phyloP scores from a whole-genome alignment of 129 eudicot species.

The Deinandra increscens region DNA sequence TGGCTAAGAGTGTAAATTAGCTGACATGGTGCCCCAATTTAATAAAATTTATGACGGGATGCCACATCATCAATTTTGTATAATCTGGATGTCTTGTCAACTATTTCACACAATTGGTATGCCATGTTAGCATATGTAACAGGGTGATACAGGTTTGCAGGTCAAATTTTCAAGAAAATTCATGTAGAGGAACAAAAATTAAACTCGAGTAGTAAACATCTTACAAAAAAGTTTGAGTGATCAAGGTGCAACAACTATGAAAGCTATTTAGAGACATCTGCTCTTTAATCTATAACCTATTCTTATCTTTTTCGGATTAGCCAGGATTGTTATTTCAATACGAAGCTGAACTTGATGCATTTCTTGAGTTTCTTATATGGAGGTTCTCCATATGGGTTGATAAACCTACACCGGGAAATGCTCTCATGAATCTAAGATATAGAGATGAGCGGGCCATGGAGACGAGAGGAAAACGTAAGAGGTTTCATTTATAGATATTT shows the following conservation, averaged over 20 bases:
- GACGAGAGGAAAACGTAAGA: constrained; percentile 71
- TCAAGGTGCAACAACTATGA: background rate
- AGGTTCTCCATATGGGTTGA: constrained; percentile 98
- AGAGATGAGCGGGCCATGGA: constrained; percentile 90
- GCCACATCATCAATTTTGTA: background rate
- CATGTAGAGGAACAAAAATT: background rate
- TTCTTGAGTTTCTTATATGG: constrained; percentile 97
- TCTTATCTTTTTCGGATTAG: constrained; percentile 63
- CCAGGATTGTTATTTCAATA: constrained; percentile 97
- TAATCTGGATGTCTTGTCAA: background rate
- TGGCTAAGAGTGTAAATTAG: background rate
- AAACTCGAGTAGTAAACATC: background rate
- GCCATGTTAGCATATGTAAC: background rate
- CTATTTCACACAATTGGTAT: background rate
- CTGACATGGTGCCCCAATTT: background rate
- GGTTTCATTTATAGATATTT: background rate
- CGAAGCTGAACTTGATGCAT: constrained; percentile 98
- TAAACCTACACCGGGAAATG: constrained; percentile 98
- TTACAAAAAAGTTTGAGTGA: background rate
- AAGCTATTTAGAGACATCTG: constrained; percentile 35
- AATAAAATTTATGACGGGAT: background rate
- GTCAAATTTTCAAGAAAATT: background rate
- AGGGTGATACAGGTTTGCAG: background rate
- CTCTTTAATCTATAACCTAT: background rate
- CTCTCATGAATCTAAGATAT: constrained; percentile 91